Base-by-base conservation (phyloP, 2,329 filamentous ascomycete genomes). In the Aureobasidium subglaciale region DNA sequence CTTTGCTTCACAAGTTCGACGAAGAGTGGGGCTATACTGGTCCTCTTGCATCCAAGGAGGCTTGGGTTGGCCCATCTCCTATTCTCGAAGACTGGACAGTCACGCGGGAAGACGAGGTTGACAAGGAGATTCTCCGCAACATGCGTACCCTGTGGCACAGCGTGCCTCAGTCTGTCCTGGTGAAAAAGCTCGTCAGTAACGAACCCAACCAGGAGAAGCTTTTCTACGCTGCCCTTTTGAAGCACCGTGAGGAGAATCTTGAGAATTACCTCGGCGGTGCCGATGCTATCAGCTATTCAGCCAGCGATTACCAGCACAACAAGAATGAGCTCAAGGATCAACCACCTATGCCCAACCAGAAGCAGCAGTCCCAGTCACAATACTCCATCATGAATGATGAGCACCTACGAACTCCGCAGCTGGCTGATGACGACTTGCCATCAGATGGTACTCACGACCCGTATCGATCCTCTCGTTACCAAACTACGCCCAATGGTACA, bases 141-240 rank as follows among this genome's bases (percentile, higher is more conserved):
- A 77, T 99, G 60, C 86, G 87, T 58, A 92, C 90, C 2, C 79
- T 97, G 64, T 97, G 90, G 91, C 91, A 97, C 73, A 87, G 85
- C 63, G 86, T 89, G 61, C 82, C 82, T 30, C 87, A 92, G 62
- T 81, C 86, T 25, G 79, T 85, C 16, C 72, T 97, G 20, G 78
- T 86, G 22, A 75, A 82, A 55, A 86, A 84, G 64, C 76, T 97
- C n/a, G 62, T 75, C 53, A 74, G 69, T 61, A 64, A 70, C 40
- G 73, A 77, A 60, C 77, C 82, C 4, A 97, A 95, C 61, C 89
- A 96, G 55, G 90, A 96, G 67, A 95, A 96, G 66, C 80, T 92
- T 62, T 96, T 97, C 70, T 99, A 97, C 70, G 87, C 84, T 71
- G 80, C 95, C 18, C 79, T 99, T 7, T 73, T 86, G 61, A 87